phyloP scores from a whole-genome alignment of 129 eudicot species.

The Tagetes erecta region DNA sequence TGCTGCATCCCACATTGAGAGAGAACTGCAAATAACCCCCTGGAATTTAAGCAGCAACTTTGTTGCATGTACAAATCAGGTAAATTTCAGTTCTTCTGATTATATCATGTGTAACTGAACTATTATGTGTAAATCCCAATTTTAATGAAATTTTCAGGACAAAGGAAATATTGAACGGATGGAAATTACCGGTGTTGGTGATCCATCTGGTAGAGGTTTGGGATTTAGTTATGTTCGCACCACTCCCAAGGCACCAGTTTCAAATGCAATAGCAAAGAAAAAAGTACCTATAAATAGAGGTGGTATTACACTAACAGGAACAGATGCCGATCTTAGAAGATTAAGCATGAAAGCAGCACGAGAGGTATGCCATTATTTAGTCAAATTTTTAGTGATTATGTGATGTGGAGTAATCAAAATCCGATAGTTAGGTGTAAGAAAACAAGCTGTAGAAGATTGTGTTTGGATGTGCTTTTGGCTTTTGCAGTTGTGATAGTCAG shows the following conservation, averaged over 20 bases:
- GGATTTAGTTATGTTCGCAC: constrained; percentile 94
- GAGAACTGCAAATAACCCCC: constrained; percentile 94
- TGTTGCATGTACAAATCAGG: constrained; percentile 96
- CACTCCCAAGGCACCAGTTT: constrained; percentile 81
- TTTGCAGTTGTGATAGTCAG: constrained; percentile 6
- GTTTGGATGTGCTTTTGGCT: constrained; percentile 9
- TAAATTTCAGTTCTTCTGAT: constrained; percentile 22
- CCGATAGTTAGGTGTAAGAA: background rate
- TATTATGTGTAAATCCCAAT: background rate
- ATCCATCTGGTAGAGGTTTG: constrained; percentile 93
- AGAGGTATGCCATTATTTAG: constrained; percentile 55
- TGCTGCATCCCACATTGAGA: constrained; percentile 98
- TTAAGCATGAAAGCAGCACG: constrained; percentile 98
- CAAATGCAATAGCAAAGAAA: constrained; percentile 80
- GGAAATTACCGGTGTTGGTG: constrained; percentile 98
- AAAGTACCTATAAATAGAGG: constrained; percentile 67
- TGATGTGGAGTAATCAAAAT: background rate
- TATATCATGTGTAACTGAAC: background rate
- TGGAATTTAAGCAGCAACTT: constrained; percentile 95
- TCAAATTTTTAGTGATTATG: background rate
- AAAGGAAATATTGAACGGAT: constrained; percentile 89
- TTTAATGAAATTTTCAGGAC: constrained; percentile 47
- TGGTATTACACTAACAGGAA: constrained; percentile 89
- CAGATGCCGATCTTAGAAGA: constrained; percentile 95
- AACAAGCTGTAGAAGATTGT: background rate